Conservation (phyloP, 225 moss, liverwort and hornwort genomes). For the Bryum argenteum region DNA sequence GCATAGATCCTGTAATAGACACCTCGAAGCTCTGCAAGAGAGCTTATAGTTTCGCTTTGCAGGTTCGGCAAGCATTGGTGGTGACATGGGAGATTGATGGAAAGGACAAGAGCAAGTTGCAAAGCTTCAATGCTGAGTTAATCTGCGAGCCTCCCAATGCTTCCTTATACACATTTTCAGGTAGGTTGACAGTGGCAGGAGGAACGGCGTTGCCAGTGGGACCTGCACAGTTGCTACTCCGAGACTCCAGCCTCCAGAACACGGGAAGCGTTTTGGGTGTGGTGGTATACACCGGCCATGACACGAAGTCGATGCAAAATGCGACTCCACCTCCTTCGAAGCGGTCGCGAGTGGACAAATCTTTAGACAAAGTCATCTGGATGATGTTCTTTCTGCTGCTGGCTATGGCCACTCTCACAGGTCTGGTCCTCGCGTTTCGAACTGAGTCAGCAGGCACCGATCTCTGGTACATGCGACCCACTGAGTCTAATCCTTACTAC, state of each 20-base stretch:
- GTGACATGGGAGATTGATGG: conserved; percentile 51
- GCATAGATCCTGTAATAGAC: neutral
- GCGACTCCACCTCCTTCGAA: conserved; percentile 74
- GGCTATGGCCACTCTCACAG: conserved; percentile 57
- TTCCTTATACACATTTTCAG: conserved; percentile 73
- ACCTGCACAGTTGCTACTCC: conserved; percentile 64
- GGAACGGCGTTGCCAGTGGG: conserved; percentile 54
- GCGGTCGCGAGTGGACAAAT: conserved; percentile 77
- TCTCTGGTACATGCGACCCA: conserved; percentile 67
- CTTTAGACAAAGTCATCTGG: conserved; percentile 73
- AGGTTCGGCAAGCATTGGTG: conserved; percentile 81
- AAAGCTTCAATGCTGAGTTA: conserved; percentile 52
- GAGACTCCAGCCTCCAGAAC: conserved; percentile 89
- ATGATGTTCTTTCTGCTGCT: conserved; percentile 69
- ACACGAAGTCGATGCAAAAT: conserved; percentile 93
- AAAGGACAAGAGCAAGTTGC: conserved; percentile 31
- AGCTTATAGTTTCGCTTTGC: conserved; percentile 22
- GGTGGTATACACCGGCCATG: conserved; percentile 81
- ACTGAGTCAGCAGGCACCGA: conserved; percentile 43
- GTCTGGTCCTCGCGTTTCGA: conserved; percentile 52
- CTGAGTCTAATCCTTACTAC: conserved; percentile 49
- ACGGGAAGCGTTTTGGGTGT: conserved; percentile 71
- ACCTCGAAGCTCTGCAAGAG: too few species aligned
- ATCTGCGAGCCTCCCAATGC: conserved; percentile 73
- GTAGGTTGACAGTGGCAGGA: conserved; percentile 45